Base-by-base conservation (phyloP, 164 flowering plant genomes). In the Piper betle region DNA sequence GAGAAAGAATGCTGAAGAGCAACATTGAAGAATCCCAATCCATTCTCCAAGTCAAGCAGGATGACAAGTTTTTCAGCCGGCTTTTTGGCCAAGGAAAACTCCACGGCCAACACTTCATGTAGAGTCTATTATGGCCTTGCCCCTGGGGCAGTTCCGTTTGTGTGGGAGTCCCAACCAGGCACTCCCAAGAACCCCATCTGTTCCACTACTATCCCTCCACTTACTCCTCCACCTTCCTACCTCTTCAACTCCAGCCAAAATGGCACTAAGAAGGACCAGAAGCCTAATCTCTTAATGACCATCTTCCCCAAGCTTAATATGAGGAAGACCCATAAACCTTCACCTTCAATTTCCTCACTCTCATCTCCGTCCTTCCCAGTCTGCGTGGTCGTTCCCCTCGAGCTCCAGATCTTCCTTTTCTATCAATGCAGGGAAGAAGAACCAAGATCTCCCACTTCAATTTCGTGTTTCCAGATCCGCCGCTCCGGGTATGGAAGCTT, bases 191-290 rank as follows among this genome's bases (percentile, higher is more conserved):
- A 70, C 53, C 20, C 58, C 12, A 57, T 62, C 37, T 39, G 15
- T 38, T 73, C 68, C 8, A 55, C 73, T 12, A 16, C 72, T 8
- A 57, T 76, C 3, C 86, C 85, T 62, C 91, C 88, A 48, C 80
- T 83, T 52, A 82, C 88, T 16, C 91, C 91, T 16, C 91, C 88
- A 59, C 91, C 91, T 52, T 79, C 91, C 7, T 83, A 69, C 69
- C 62, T 56, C 16, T 59, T 60, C 39, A 66, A 60, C 38, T 19
- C 58, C 58, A 54, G 41, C 58, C 53, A 62, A 20, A 64, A 62
- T 12, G 55, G 76, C 55, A 37, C 2, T 5, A 74, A 64, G 53
- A 77, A 74, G 53, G 33, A 75, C 43, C 63, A 50, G 64, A 60
- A 62, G 62, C 56, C 66, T 53, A 63, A 42, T 13, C 53, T 43